These are phyloP conservation scores for Citrus sp. DNA, from an alignment of 345 rosid genomes.

Conservation along the genomic window DNA sequence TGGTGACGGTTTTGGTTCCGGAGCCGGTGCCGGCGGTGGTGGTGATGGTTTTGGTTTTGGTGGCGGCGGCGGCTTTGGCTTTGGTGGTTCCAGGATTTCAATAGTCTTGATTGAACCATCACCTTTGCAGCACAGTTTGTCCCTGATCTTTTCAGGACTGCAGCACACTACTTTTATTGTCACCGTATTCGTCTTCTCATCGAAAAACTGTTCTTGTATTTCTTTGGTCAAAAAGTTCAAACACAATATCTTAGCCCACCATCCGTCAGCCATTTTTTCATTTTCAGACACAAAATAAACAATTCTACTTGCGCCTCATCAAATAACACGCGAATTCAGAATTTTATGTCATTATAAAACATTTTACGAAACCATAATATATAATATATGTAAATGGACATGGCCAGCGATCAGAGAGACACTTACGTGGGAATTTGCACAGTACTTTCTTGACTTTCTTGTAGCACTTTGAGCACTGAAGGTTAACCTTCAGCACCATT, in stretches of 20 bases:
- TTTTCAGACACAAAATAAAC: too few relatives aligned
- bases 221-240: conserved; percentile 47
- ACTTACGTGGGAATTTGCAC: conserved; percentile 71
- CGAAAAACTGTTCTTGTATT: conserved; percentile 53
- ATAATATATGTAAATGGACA: too few relatives aligned
- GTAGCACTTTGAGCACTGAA: too few relatives aligned
- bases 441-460: conserved; percentile 59
- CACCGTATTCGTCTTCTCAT: conserved; percentile 62
- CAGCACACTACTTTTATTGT: conserved; percentile 65
- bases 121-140: conserved; percentile 51
- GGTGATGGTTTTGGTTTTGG: too few relatives aligned
- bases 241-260: conserved; percentile 29
- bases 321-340: too few relatives aligned
- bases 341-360: too few relatives aligned
- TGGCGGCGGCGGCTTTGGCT: background rate
- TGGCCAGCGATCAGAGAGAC: background rate
- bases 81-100: conserved; percentile 30
- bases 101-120: conserved; percentile 49
- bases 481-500: too few relatives aligned
- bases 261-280: background rate
- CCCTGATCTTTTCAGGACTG: conserved; percentile 59
- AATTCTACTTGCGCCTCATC: too few relatives aligned
- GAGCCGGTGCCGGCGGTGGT: too few relatives aligned
- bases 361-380: too few relatives aligned
- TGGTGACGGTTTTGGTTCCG: too few relatives aligned